Evolutionary conservation across 192 early-diverging fungal genomes (phyloP).

Genomic region (Rhizoclosmatium sp.): DNA sequence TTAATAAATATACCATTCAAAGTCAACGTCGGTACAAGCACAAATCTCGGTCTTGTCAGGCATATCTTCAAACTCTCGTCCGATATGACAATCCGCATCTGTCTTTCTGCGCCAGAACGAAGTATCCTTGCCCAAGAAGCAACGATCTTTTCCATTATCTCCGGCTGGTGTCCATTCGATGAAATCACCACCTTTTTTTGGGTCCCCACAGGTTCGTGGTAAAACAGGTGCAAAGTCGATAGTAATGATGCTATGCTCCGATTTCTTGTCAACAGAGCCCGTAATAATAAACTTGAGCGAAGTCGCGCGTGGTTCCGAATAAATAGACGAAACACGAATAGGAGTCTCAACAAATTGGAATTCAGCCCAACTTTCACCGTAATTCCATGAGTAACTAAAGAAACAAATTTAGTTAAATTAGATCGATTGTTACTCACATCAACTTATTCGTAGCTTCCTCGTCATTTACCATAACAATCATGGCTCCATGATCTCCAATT

Average conservation of each 20-base stretch:
- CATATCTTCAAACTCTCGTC: slow-evolving; percentile 66
- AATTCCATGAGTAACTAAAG: slow-evolving; percentile 73
- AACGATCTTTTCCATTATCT: slow-evolving; percentile 57
- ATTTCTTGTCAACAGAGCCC: slow-evolving; percentile 47
- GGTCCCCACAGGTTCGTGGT: slow-evolving; percentile 49
- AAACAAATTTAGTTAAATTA: not conserved
- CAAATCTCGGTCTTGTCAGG: slow-evolving; percentile 64
- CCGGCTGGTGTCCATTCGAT: slow-evolving; percentile 75
- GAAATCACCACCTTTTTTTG: slow-evolving; percentile 76
- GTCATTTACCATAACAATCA: slow-evolving; percentile 81
- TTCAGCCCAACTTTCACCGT: slow-evolving; percentile 76
- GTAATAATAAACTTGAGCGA: slow-evolving; percentile 78
- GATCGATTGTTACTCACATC: slow-evolving; percentile 2
- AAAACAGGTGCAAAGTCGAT: slow-evolving; percentile 68
- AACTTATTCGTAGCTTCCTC: slow-evolving; percentile 68
- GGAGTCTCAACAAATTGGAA: slow-evolving; percentile 65
- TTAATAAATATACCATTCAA: slow-evolving; percentile 73
- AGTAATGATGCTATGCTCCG: slow-evolving; percentile 49
- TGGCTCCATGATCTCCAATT: slow-evolving; percentile 89
- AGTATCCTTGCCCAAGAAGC: slow-evolving; percentile 66
- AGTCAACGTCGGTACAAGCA: slow-evolving; percentile 80
- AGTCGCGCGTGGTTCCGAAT: slow-evolving; percentile 69
- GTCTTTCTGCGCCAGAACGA: slow-evolving; percentile 80
- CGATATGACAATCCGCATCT: slow-evolving; percentile 72
- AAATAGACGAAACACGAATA: slow-evolving; percentile 68